Evolutionary conservation across 306 rosid species (phyloP).

Genomic region (Castanospermum australe): DNA sequence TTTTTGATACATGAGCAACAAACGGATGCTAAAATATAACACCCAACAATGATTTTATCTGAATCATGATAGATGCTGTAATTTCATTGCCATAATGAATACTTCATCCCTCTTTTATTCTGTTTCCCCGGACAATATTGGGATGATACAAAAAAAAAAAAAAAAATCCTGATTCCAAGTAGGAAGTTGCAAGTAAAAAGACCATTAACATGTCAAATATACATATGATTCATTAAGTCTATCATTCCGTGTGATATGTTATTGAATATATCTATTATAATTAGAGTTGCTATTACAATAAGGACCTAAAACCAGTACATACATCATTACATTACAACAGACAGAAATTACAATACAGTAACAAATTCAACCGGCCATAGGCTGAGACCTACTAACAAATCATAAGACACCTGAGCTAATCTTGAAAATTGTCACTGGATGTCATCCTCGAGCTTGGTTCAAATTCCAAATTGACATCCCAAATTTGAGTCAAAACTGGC

Average conservation of each 20-base stretch:
- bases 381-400: constrained; percentile 14
- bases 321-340: constrained; percentile 17
- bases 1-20: constrained; percentile 18
- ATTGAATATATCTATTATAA: constrained; percentile 8
- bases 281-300: constrained; percentile 13
- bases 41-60: constrained; percentile 9
- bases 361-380: constrained; percentile 26
- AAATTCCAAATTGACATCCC: constrained; percentile 19
- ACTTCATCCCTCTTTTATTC: neutral
- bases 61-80: neutral
- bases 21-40: constrained; percentile 14
- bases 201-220: neutral
- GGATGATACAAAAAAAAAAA: neutral
- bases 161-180: neutral
- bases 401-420: constrained; percentile 10
- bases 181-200: neutral
- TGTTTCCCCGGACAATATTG: neutral
- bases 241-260: constrained; percentile 6
- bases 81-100: constrained; percentile 3
- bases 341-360: constrained; percentile 22
- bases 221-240: neutral
- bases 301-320: constrained; percentile 1
- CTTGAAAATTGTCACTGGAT: constrained; percentile 18
- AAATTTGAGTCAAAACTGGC: constrained; percentile 26
- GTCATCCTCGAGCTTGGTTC: constrained; percentile 18